These are phyloP conservation scores for Centella asiatica DNA, from an alignment of 129 eudicot genomes.

Conservation along the genomic window DNA sequence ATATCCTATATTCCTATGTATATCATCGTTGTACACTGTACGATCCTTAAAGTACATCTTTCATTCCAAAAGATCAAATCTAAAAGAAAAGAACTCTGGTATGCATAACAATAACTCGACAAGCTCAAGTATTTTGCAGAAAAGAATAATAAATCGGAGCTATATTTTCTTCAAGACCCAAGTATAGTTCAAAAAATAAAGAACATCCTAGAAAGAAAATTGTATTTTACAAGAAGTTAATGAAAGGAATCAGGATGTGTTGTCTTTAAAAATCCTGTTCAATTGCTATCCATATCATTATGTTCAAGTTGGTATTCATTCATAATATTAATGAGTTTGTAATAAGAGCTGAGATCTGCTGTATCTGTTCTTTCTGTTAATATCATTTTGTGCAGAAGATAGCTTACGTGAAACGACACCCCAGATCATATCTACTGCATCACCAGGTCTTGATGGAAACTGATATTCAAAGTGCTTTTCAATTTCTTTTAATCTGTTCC, in stretches of 20 bases:
- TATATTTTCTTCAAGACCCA: neutral
- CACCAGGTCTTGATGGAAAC: slow-evolving; percentile 66
- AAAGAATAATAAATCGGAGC: too few relatives aligned
- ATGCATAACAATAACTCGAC: too few relatives aligned
- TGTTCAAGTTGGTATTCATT: neutral
- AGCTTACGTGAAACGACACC: slow-evolving; percentile 65
- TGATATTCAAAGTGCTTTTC: slow-evolving; percentile 70
- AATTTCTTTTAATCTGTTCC: slow-evolving; percentile 61
- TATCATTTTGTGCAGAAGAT: slow-evolving; percentile 24
- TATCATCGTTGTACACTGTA: neutral
- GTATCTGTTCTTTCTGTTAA: slow-evolving; percentile 50
- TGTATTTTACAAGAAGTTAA: neutral
- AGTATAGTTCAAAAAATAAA: neutral
- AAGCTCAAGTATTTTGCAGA: too few relatives aligned
- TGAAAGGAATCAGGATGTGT: neutral
- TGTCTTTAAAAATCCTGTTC: neutral
- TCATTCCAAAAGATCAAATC: too few relatives aligned
- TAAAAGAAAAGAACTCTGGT: too few relatives aligned
- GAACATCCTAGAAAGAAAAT: neutral
- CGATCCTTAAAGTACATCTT: neutral
- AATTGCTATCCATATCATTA: neutral
- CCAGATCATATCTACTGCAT: slow-evolving; percentile 99
- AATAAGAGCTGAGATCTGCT: slow-evolving; percentile 29
- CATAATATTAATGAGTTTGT: neutral
- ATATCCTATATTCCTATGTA: too few relatives aligned